These are phyloP conservation scores for Ogataea parapolymorpha DNA, from an alignment of 805 yeast genomes.

Conservation along the genomic window DNA sequence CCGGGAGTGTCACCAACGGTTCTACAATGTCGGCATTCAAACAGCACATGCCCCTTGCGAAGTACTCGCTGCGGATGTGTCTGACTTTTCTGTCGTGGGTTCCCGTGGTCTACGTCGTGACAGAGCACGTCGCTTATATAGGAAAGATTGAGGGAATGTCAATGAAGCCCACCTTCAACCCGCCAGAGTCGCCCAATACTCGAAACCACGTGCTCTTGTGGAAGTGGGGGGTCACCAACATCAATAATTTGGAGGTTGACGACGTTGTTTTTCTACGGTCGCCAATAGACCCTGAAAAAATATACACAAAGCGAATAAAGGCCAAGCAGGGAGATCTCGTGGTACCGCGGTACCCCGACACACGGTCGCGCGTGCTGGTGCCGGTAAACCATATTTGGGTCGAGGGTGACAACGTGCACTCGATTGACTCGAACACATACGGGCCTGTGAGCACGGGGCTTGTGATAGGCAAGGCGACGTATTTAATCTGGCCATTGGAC, in stretches of 20 bases:
- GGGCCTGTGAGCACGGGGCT: conserved; percentile 86
- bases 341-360: conserved; percentile 61
- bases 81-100: conserved; percentile 61
- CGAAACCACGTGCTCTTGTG: conserved; percentile 65
- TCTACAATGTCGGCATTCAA: conserved; percentile 5
- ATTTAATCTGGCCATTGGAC: conserved; percentile 66
- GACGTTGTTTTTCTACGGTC: conserved; percentile 78
- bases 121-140: conserved; percentile 69
- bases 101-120: conserved; percentile 68
- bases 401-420: conserved; percentile 87
- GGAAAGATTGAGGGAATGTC: conserved; percentile 76
- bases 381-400: conserved; percentile 90
- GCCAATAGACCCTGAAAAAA: conserved; percentile 72
- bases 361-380: conserved; percentile 54
- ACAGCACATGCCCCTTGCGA: conserved; percentile 6
- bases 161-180: conserved; percentile 88
- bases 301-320: conserved; percentile 77
- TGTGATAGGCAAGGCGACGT: conserved; percentile 70
- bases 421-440: conserved; percentile 80
- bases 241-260: conserved; percentile 48
- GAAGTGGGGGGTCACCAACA: conserved; percentile 54
- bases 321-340: conserved; percentile 73
- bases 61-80: conserved; percentile 30
- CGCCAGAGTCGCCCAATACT: conserved; percentile 42
- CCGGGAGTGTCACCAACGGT: conserved; percentile 1